phyloP scores from a whole-genome alignment of 179 eudicot genomes.

The Beta corolliflora region DNA sequence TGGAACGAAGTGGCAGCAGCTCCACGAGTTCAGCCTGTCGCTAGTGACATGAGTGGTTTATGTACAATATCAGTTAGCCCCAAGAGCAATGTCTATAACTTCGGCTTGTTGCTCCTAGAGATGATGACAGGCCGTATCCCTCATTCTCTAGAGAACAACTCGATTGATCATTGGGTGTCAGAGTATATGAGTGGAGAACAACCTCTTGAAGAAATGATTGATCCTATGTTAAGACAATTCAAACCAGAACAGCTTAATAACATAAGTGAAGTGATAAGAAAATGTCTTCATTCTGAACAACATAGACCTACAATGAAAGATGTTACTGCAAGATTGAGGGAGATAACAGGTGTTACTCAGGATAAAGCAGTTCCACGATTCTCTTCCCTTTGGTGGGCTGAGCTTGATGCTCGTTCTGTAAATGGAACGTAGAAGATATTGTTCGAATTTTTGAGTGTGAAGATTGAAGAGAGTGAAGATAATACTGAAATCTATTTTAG shows the following conservation, averaged over 20 bases:
- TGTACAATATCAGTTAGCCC: slow-evolving; percentile 27
- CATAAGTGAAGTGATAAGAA: slow-evolving; percentile 49
- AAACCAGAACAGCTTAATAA: slow-evolving; percentile 40
- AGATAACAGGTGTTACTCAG: slow-evolving; percentile 49
- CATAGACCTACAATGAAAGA: slow-evolving; percentile 59
- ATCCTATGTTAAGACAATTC: slow-evolving; percentile 55
- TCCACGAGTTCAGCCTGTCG: slow-evolving; percentile 31
- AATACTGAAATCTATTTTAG: not conserved
- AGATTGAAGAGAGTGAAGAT: not conserved
- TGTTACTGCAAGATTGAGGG: slow-evolving; percentile 50
- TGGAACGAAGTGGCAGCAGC: slow-evolving; percentile 38
- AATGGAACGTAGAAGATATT: slow-evolving; percentile 27
- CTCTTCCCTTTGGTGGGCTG: slow-evolving; percentile 60
- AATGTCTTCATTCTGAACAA: slow-evolving; percentile 49
- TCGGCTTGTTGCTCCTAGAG: slow-evolving; percentile 67
- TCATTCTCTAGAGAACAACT: slow-evolving; percentile 33
- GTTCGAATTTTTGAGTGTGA: not conserved
- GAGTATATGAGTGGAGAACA: slow-evolving; percentile 44
- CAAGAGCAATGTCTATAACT: slow-evolving; percentile 61
- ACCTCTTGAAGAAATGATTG: slow-evolving; percentile 46
- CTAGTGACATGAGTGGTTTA: slow-evolving; percentile 16
- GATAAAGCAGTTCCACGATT: slow-evolving; percentile 63
- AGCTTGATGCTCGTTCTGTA: slow-evolving; percentile 51
- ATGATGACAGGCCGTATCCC: slow-evolving; percentile 64
- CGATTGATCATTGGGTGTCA: slow-evolving; percentile 43